phyloP scores from a whole-genome alignment of 805 yeast genomes.

The Wickerhamiella kurtzmanii region DNA sequence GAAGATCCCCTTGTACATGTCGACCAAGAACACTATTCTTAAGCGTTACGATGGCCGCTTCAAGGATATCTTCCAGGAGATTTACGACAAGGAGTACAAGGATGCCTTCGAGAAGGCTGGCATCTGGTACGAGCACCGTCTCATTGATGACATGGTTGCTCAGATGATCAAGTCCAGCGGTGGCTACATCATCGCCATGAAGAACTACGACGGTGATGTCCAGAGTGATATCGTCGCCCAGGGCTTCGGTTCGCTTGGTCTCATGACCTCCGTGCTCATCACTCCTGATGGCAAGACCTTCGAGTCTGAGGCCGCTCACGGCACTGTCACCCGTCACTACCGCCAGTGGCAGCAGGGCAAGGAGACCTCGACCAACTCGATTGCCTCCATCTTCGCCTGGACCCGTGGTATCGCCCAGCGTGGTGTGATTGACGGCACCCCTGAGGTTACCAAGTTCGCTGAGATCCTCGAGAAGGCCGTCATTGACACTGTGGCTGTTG shows the following conservation, averaged over 20 bases:
- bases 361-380: constrained; percentile 93
- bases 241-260: constrained; percentile 92
- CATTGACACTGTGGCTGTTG: constrained; percentile 68
- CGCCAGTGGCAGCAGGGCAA: constrained; percentile 94
- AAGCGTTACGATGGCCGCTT: constrained; percentile 91
- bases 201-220: constrained; percentile 97
- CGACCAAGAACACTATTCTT: constrained; percentile 90
- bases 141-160: constrained; percentile 97
- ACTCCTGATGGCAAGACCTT: constrained; percentile 95
- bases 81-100: constrained; percentile 61
- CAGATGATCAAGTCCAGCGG: constrained; percentile 95
- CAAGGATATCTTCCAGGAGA: constrained; percentile 79
- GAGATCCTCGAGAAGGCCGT: constrained; percentile 69
- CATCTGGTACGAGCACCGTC: constrained; percentile 94
- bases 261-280: constrained; percentile 93
- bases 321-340: constrained; percentile 94
- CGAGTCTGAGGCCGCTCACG: constrained; percentile 98
- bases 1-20: constrained; percentile 66
- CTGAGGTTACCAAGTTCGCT: constrained; percentile 73
- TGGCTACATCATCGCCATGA: constrained; percentile 89
- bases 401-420: constrained; percentile 85
- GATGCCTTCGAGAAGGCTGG: constrained; percentile 57
- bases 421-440: constrained; percentile 77
- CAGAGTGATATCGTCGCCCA: constrained; percentile 95
- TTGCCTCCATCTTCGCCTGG: constrained; percentile 97